Evolutionary conservation across 352 stramenopile species (phyloP).

Genomic region (Globisporangium camurandrum): DNA sequence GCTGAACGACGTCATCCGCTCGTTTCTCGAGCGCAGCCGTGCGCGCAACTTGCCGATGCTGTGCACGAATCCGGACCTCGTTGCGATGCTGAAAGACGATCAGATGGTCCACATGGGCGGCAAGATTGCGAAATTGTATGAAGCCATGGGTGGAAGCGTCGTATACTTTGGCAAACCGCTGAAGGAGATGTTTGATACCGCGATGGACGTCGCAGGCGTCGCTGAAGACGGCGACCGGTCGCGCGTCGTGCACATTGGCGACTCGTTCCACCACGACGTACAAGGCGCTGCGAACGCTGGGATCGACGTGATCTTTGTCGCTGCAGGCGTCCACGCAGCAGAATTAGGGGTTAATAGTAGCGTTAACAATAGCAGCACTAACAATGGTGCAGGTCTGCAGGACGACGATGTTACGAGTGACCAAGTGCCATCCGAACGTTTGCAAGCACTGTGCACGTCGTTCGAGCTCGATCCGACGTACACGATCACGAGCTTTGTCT

Average conservation of each 20-base stretch:
- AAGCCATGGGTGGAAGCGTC: conserved; percentile 59
- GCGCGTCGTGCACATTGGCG: conserved; percentile 52
- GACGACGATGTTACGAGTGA: not conserved
- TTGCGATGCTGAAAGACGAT: conserved; percentile 58
- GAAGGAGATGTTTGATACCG: conserved; percentile 68
- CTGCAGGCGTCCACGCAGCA: conserved; percentile 42
- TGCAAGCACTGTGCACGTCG: conserved; percentile 5
- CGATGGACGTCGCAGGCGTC: conserved; percentile 26
- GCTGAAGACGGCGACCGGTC: conserved; percentile 14
- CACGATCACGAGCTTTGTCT: too few species aligned
- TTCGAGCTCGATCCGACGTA: conserved; percentile 13
- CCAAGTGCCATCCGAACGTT: not conserved
- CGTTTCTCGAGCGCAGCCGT: too few species aligned
- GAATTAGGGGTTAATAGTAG: conserved; percentile 17
- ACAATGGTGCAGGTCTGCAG: not conserved
- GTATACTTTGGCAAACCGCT: conserved; percentile 84
- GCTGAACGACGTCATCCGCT: too few species aligned
- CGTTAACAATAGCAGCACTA: not conserved
- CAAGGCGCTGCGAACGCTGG: conserved; percentile 39
- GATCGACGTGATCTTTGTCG: conserved; percentile 54
- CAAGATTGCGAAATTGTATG: conserved; percentile 80
- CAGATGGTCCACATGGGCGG: conserved; percentile 55
- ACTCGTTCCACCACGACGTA: conserved; percentile 65
- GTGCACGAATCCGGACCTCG: conserved; percentile 85
- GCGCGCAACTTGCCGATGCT: conserved; percentile 76